A percentile compares a stretch with the other conserved stretches of the same genome.
phyloP scores from a whole-genome alignment of 768 basidiomycete genomes.

The Leccinum broughii region DNA sequence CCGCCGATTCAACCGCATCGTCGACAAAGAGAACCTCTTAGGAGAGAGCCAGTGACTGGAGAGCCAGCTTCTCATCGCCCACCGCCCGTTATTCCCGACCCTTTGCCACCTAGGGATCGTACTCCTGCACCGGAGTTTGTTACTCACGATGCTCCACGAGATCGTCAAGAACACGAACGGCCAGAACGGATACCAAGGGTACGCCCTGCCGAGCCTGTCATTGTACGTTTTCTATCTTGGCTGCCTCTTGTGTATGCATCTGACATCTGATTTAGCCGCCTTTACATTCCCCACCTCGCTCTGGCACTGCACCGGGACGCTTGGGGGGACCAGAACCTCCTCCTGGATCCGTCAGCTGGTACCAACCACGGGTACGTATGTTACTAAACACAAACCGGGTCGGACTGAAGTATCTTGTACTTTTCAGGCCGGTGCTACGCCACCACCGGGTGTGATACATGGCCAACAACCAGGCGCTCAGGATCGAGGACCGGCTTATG shows the following conservation, averaged over 20 bases:
- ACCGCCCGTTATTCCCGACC: slow-evolving; percentile 13
- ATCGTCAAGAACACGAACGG: slow-evolving; percentile 20
- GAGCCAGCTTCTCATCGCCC: background rate
- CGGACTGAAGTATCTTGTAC: background rate
- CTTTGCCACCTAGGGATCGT: slow-evolving; percentile 4
- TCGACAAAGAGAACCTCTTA: slow-evolving; percentile 10
- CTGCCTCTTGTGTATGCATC: background rate
- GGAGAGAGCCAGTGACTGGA: slow-evolving; percentile 3
- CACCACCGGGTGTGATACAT: slow-evolving; percentile 30
- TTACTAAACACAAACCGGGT: background rate
- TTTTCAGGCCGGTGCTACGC: slow-evolving; percentile 21
- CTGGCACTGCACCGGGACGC: slow-evolving; percentile 27
- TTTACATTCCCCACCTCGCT: slow-evolving; percentile 22
- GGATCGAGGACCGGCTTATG: slow-evolving; percentile 34
- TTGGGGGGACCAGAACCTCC: slow-evolving; percentile 18
- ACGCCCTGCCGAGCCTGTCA: slow-evolving; percentile 20
- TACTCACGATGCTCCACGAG: slow-evolving; percentile 11
- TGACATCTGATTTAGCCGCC: slow-evolving; percentile 22
- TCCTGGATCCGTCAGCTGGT: slow-evolving; percentile 27
- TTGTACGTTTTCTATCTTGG: slow-evolving; percentile 18
- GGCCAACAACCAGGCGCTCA: slow-evolving; percentile 23
- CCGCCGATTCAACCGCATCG: slow-evolving; percentile 9
- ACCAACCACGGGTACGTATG: slow-evolving; percentile 22
- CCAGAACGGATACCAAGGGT: slow-evolving; percentile 26
- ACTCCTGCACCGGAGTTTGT: slow-evolving; percentile 9